A percentile compares a stretch with the other conserved stretches of the same genome.
phyloP scores from a whole-genome alignment of 805 yeast species.

The Saccharomycopsis olivae region DNA sequence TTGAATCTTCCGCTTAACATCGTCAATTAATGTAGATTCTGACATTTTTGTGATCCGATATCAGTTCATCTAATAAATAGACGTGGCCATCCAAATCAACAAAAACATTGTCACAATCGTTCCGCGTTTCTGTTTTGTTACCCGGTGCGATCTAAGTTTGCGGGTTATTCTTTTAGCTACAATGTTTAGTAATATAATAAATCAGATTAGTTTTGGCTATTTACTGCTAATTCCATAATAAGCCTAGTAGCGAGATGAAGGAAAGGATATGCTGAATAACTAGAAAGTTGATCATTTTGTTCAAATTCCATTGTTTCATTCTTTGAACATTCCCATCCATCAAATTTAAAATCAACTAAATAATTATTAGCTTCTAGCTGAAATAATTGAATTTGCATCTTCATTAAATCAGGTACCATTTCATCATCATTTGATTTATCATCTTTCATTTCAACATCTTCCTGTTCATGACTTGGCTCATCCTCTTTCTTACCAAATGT shows the following conservation, averaged over 20 bases:
- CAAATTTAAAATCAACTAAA: conserved; percentile 93
- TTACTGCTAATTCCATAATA: conserved; percentile 95
- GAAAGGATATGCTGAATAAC: conserved; percentile 94
- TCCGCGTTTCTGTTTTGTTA: too few species aligned
- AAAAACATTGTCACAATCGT: too few species aligned
- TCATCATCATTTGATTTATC: conserved; percentile 16
- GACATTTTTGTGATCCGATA: too few species aligned
- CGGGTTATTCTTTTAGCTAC: too few species aligned
- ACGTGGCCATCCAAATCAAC: too few species aligned
- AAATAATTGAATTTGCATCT: conserved; percentile 93
- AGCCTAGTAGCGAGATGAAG: conserved; percentile 83
- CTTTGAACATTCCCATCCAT: conserved; percentile 75
- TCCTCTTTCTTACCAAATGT: conserved; percentile 14
- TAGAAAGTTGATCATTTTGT: conserved; percentile 62
- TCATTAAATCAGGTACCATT: conserved; percentile 72
- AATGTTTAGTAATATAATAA: too few species aligned
- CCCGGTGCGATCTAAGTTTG: too few species aligned
- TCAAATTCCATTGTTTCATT: conserved; percentile 14
- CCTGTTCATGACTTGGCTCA: conserved; percentile 21
- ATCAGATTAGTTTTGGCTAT: conserved; percentile 46
- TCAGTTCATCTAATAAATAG: too few species aligned
- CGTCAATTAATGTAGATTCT: conserved; percentile 31
- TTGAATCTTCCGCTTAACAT: conserved; percentile 76
- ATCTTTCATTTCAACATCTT: conserved; percentile 20
- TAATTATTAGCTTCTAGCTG: conserved; percentile 94